Evolutionary conservation across 345 rosid genomes (phyloP).

Genomic region (Populus simonii): DNA sequence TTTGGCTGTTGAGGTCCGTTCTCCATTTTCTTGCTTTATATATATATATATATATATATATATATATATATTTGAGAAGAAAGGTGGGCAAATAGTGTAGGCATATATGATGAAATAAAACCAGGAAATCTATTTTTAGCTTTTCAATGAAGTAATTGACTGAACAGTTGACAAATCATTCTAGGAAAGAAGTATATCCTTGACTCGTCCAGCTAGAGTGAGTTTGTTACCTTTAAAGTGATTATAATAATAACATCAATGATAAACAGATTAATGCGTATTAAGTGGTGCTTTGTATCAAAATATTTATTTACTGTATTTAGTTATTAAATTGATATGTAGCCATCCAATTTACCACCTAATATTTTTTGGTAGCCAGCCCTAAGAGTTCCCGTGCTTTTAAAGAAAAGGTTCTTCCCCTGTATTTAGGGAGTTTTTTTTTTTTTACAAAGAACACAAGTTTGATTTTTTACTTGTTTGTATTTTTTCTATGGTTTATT

Average conservation of each 20-base stretch:
- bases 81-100: neutral
- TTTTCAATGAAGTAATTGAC: neutral
- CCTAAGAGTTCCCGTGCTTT: neutral
- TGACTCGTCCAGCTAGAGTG: neutral
- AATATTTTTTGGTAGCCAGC: neutral
- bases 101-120: neutral
- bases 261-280: neutral
- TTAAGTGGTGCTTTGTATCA: neutral
- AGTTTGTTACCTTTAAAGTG: neutral
- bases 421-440: neutral
- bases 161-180: neutral
- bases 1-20: neutral
- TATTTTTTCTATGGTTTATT: neutral
- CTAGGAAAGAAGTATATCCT: neutral
- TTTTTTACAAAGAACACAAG: neutral
- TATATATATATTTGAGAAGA: neutral
- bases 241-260: neutral
- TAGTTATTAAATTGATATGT: neutral
- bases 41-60: no score
- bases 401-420: neutral
- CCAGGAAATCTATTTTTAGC: neutral
- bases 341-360: neutral
- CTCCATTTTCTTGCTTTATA: neutral
- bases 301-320: neutral
- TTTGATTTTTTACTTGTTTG: neutral